Percentiles rank a stretch among this genome's conserved stretches.
phyloP scores from a whole-genome alignment of 202 grass and related monocot genomes.

The Bolboschoenoplectus hybrid region DNA sequence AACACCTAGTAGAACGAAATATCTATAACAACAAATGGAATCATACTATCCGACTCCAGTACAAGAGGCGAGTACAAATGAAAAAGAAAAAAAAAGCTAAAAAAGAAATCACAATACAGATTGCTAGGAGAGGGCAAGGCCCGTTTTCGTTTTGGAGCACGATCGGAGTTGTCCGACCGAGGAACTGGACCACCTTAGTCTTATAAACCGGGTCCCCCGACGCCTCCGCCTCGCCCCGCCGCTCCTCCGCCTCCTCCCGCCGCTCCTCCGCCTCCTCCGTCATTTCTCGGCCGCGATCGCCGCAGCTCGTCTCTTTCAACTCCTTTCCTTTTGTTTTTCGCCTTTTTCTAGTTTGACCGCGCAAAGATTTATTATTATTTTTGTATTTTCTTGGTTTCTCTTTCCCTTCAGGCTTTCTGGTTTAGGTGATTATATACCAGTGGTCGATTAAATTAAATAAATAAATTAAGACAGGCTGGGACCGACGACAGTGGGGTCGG shows the following conservation, averaged over 20 bases:
- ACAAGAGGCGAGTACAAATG: background rate
- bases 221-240: conserved; percentile 43
- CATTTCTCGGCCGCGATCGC: conserved; percentile 25
- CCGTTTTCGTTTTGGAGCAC: conserved; percentile 99
- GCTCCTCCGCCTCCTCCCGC: conserved; percentile 40
- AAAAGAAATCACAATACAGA: conserved; percentile 51
- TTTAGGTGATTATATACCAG: conserved; percentile 24
- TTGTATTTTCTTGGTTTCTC: conserved; percentile 13
- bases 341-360: conserved; percentile 24
- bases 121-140: conserved; percentile 91
- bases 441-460: conserved; percentile 23
- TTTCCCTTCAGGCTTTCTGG: background rate
- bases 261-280: conserved; percentile 37
- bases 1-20: background rate
- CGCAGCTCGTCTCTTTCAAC: background rate
- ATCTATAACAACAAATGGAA: background rate
- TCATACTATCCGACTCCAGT: background rate
- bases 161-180: conserved; percentile 80
- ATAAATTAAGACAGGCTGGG: conserved; percentile 41
- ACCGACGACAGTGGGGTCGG: background rate
- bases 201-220: conserved; percentile 58
- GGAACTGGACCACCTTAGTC: conserved; percentile 88
- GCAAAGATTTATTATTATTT: background rate
- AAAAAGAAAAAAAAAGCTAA: background rate
- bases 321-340: background rate